phyloP scores from a whole-genome alignment of 192 early-diverging fungal species.

The Mortierella claussenii region DNA sequence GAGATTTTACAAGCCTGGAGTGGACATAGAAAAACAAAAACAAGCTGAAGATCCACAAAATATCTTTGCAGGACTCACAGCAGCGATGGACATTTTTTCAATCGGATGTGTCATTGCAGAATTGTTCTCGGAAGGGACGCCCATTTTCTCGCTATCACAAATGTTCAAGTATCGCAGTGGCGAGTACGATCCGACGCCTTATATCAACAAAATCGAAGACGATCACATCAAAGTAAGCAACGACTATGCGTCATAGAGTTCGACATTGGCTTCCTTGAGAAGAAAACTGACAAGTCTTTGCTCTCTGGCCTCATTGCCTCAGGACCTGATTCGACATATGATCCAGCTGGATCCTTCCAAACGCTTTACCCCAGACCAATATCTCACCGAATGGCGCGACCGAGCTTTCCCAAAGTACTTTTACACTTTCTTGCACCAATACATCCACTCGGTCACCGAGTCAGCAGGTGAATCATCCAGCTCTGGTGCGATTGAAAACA shows the following conservation, averaged over 20 bases:
- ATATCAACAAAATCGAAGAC: slow-evolving; percentile 88
- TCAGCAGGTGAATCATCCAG: slow-evolving; percentile 47
- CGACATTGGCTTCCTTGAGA: no score
- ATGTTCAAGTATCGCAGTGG: slow-evolving; percentile 89
- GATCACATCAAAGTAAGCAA: slow-evolving; percentile 70
- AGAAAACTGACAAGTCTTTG: no score
- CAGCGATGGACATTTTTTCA: slow-evolving; percentile 96
- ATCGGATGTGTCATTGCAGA: slow-evolving; percentile 92
- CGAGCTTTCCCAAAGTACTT: slow-evolving; percentile 82
- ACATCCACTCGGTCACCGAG: slow-evolving; percentile 72
- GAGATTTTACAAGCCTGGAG: slow-evolving; percentile 85
- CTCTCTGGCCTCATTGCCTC: no score
- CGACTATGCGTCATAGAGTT: no score
- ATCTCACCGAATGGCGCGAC: slow-evolving; percentile 79
- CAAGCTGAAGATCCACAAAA: slow-evolving; percentile 37
- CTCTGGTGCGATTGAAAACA: slow-evolving; percentile 19
- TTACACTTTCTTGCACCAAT: slow-evolving; percentile 78
- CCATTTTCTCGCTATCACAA: slow-evolving; percentile 92
- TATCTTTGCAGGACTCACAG: slow-evolving; percentile 61
- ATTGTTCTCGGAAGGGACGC: slow-evolving; percentile 91
- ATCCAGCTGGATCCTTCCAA: slow-evolving; percentile 84
- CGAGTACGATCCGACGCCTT: slow-evolving; percentile 74
- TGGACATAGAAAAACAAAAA: slow-evolving; percentile 63
- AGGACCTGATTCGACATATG: slow-evolving; percentile 86
- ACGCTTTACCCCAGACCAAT: slow-evolving; percentile 78